Evolutionary conservation across 2,329 filamentous ascomycete genomes (phyloP), one percentile per base, ranked within the genome.

Genomic region (Verticillium longisporum): DNA sequence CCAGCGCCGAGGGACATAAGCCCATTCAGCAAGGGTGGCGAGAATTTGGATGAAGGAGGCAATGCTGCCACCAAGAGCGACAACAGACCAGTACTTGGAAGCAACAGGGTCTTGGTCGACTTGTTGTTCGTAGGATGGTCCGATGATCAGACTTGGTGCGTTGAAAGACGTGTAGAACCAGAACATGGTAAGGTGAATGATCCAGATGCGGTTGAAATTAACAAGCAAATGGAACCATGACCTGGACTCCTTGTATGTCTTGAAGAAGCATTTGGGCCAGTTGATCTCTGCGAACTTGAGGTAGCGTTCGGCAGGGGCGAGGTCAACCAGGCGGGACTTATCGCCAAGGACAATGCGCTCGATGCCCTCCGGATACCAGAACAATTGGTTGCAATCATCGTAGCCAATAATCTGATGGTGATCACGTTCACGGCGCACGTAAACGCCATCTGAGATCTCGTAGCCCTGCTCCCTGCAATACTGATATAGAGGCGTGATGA

Each of bases 211-310:
- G 81, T 98, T 99, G 86, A 99, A 99, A 81, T 99, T 99, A 75
- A 94, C 90, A 61, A 98, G 74, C 78, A 97, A 82, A 77, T 99
- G 95, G 80, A 97, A 95, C 94, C 94, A 99, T 0, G 95, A 99
- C 60, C 95, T 89, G 5, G 92, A 94, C 75, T 99, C 95, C 76
- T 91, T 95, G 83, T 97, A 99, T 0, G 95, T 99, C 84, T 99
- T 99, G 87, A 99, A 99, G 78, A 99, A 99, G 4, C 90, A 92
- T 80, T 99, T 99, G 77, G 97, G 97, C 95, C 95, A 99, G 69
- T 90, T 83, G 14, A 99, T 91, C 11, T 99, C 94, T 75, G 94
- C 91, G 31, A 99, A 83, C 76, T 97, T 97, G 60, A 90, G 78
- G 76, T 91, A 99, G 60, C 95, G 88, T 77, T 98, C 92, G 4